Base-by-base conservation (phyloP, 768 basidiomycete genomes). In the Cyclocybe cylindracea region DNA sequence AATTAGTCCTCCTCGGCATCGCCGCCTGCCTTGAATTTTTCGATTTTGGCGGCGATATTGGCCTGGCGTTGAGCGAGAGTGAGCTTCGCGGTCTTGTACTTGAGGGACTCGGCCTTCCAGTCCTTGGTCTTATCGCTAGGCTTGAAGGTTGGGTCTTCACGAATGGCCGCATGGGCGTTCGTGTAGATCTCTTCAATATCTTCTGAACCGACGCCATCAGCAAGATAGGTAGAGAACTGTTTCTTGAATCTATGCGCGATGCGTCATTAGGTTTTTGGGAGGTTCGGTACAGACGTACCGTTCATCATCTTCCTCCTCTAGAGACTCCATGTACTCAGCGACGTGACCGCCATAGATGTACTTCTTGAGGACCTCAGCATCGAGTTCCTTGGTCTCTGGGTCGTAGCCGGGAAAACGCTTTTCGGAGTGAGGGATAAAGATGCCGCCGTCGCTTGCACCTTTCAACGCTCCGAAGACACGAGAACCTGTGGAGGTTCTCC, bases 241-340 rank as follows among this genome's bases (percentile, higher is more conserved):
- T 94, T 97, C 81, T 96, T 97, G 83, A 96, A 96, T 63, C 91
- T 93, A 48, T 34, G 29, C 24, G 24, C 24, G 5, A 32, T 29
- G 13, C 31, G 9, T 46, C 34, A 48, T 41, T 4, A 46, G 43
- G 14, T 16, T 4, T 32, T 10, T 31, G n/a, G 18, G 39, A 51
- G 35, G 31, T 5, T 8, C 19, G n/a, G 32, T 44, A 44, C 33
- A 24, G 9, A 67, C 80, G 55, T 60, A 86, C 86, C 94, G 84
- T 76, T 98, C 96, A 64, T 98, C 97, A 68, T 99, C 97, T 78
- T 99, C 97, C 82, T 99, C 97, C 78, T 99, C 97, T 48, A 98
- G 78, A 51, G 86, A 90, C 77, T 98, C 92, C 97, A 99, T 99
- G 82, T 98, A 99, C 76, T 98, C 97, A 45, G 97, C 93, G 51